Conservation (phyloP, 2,329 filamentous ascomycete species). For the Aureobasidium sp. region DNA sequence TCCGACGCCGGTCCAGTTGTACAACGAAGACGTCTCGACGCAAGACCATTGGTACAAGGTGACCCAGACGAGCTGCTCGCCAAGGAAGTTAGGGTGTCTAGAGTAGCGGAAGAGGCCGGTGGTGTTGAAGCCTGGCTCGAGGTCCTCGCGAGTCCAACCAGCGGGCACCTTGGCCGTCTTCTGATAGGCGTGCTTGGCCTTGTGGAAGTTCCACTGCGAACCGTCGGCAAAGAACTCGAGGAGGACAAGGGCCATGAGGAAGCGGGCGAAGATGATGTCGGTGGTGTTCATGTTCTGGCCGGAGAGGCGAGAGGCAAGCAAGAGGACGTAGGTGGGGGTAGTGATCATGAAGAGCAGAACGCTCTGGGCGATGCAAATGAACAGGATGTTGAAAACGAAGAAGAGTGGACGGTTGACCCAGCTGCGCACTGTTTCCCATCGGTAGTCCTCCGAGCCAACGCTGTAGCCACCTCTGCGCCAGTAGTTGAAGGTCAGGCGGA, state of each 20-base stretch:
- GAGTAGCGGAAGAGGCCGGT: slow-evolving; percentile 79
- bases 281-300: slow-evolving; percentile 38
- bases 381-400: slow-evolving; percentile 78
- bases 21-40: slow-evolving; percentile 58
- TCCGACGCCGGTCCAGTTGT: slow-evolving; percentile 72
- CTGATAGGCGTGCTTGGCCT: slow-evolving; percentile 68
- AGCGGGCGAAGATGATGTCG: slow-evolving; percentile 49
- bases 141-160: slow-evolving; percentile 53
- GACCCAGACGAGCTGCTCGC: slow-evolving; percentile 87
- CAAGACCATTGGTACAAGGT: slow-evolving; percentile 82
- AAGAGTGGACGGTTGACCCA: slow-evolving; percentile 57
- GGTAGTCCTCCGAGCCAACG: slow-evolving; percentile 86
- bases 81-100: slow-evolving; percentile 89
- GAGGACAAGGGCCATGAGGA: slow-evolving; percentile 49
- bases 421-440: slow-evolving; percentile 71
- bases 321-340: slow-evolving; percentile 72
- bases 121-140: slow-evolving; percentile 83
- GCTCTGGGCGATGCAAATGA: slow-evolving; percentile 73
- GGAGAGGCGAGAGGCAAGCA: slow-evolving; percentile 59
- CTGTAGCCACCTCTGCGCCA: slow-evolving; percentile 89
- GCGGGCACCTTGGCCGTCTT: slow-evolving; percentile 61
- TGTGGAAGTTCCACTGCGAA: slow-evolving; percentile 88
- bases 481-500: slow-evolving; percentile 88
- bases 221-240: slow-evolving; percentile 76
- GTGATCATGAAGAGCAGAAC: slow-evolving; percentile 68